Percentiles rank a stretch among this genome's conserved stretches.
Evolutionary conservation across 1,139 yeast species (phyloP).

Genomic region (Scheffersomyces parashehatae): DNA sequence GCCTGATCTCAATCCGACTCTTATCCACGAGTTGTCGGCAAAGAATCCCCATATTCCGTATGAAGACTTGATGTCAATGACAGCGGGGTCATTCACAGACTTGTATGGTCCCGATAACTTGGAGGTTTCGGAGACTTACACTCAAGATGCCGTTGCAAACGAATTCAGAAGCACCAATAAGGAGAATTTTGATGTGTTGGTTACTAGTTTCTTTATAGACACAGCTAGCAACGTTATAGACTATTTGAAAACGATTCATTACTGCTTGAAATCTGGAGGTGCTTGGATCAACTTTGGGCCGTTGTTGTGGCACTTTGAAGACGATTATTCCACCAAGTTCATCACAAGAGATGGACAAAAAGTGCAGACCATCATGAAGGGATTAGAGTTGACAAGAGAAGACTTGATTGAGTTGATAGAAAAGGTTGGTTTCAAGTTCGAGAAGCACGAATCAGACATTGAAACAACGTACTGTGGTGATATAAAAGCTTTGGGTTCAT

Average conservation of each 20-base stretch:
- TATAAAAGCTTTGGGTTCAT: constrained; percentile 52
- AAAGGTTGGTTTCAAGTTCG: constrained; percentile 55
- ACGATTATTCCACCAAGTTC: constrained; percentile 35
- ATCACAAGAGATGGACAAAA: constrained; percentile 17
- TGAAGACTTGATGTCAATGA: constrained; percentile 67
- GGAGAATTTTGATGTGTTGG: constrained; percentile 51
- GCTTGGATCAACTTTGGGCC: constrained; percentile 88
- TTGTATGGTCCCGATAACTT: constrained; percentile 60
- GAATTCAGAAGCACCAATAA: constrained; percentile 44
- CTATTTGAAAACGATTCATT: constrained; percentile 59
- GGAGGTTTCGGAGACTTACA: constrained; percentile 37
- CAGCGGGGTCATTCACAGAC: constrained; percentile 79
- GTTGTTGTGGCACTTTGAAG: constrained; percentile 81
- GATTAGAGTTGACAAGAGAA: constrained; percentile 64
- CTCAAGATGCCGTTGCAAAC: constrained; percentile 35
- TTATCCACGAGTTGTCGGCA: constrained; percentile 27
- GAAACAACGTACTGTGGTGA: constrained; percentile 61
- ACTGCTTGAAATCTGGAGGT: constrained; percentile 56
- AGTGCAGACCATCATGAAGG: constrained; percentile 43
- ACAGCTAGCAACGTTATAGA: constrained; percentile 75
- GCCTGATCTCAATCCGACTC: constrained; percentile 53
- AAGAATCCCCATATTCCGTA: constrained; percentile 43
- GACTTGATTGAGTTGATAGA: constrained; percentile 55
- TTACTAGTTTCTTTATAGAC: constrained; percentile 78
- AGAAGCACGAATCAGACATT: constrained; percentile 44